Evolutionary conservation across 352 stramenopile genomes (phyloP), one percentile per base, ranked within the genome.

Genomic region (Pseudoperonospora humuli): DNA sequence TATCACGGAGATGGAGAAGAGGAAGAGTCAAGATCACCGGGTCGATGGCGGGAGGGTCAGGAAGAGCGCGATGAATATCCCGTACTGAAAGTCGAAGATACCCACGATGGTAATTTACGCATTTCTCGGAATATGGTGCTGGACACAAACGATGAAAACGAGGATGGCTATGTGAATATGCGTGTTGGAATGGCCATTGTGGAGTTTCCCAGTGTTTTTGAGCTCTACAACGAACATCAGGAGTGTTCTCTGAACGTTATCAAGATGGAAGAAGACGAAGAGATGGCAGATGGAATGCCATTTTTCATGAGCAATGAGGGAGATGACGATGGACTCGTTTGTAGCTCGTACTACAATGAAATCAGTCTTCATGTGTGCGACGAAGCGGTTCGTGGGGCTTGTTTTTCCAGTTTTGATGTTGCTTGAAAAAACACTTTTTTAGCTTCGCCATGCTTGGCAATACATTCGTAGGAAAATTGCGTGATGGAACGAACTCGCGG

Each of bases 181-280:
- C 68, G 69, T 5, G 61, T 90, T 3, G 61, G 65, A 4, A 36
- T 85, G 1, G 67, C 66, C 7, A 50, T 90, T 7, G 67, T 90
- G 36, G 78, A 87, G 17, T 87, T 90, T 34, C 75, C 78, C 8
- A 86, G 64, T 28, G 36, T 84, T 31, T 72, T 87, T 48, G 64
- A 84, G 51, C 33, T 70, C 3, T 85, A 75, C 47, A 86, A 70
- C 21, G 75, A 84, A 39, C 64, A 85, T 35, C 70, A 86, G 39
- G 67, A 81, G 39, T 87, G 75, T 42, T 61, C 54, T 0, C 41
- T 90, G 13, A 80, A 69, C 8, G 38, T 90, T 13, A 51, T 90
- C 7, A 85, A 86, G 45, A 66, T 86, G 45, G 78, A 90, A 34
- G 78, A 90, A 50, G 78, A 90, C 45, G 78, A 90, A 51, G 78